Conservation (phyloP, 768 basidiomycete genomes). For the Asterophora parasitica region DNA sequence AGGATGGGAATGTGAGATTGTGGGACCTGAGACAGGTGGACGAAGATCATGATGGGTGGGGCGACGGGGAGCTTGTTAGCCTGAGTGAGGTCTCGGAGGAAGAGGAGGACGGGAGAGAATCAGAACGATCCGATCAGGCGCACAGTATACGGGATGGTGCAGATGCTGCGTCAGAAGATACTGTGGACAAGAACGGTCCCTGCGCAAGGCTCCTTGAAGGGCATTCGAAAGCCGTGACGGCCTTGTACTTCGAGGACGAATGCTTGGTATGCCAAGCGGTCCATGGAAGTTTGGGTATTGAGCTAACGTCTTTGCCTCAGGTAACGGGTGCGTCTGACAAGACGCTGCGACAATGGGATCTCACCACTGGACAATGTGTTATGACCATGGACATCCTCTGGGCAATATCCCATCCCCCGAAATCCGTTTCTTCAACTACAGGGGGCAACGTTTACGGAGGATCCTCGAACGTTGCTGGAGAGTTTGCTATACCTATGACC, state of each 20-base stretch:
- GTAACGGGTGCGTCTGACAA: slow-evolving; percentile 98
- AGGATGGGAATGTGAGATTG: slow-evolving; percentile 77
- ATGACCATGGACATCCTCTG: slow-evolving; percentile 99
- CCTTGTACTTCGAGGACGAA: slow-evolving; percentile 93
- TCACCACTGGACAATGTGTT: slow-evolving; percentile 94
- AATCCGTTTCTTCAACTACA: slow-evolving; percentile 33
- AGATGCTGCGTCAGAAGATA: slow-evolving; percentile 27
- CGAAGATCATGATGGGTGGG: slow-evolving; percentile 60
- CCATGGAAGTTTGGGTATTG: background rate
- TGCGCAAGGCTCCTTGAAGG: slow-evolving; percentile 81
- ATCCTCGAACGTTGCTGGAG: slow-evolving; percentile 49
- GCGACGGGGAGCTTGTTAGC: slow-evolving; percentile 48
- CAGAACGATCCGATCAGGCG: slow-evolving; percentile 32
- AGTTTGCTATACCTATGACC: slow-evolving; percentile 80
- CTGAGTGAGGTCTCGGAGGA: slow-evolving; percentile 65
- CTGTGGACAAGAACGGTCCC: slow-evolving; percentile 43
- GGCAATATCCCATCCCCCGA: slow-evolving; percentile 91
- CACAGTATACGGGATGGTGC: slow-evolving; percentile 37
- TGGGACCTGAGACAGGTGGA: slow-evolving; percentile 91
- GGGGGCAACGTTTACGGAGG: slow-evolving; percentile 48
- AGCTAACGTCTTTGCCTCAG: slow-evolving; percentile 28
- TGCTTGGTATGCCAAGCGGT: slow-evolving; percentile 61
- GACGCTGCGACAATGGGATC: slow-evolving; percentile 97
- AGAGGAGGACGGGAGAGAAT: slow-evolving; percentile 47
- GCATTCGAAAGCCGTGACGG: slow-evolving; percentile 88